Percentiles rank a stretch among this genome's conserved stretches.
Evolutionary conservation across 495 filamentous ascomycete species (phyloP).

Genomic region (Hypoxylon crocopeplum): DNA sequence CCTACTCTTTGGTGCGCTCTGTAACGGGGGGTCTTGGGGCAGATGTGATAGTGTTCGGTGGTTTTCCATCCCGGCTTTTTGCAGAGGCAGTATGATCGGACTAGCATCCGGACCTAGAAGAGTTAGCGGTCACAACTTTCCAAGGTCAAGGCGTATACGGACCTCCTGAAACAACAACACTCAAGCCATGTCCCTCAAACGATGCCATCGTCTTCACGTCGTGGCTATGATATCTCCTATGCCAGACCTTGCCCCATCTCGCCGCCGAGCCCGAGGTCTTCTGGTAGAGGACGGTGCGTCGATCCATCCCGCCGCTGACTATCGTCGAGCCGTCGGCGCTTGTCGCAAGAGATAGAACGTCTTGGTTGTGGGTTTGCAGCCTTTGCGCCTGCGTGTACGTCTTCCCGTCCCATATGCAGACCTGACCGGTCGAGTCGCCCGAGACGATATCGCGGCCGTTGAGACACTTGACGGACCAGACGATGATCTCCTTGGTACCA

Average conservation of each 20-base stretch:
- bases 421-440: constrained; percentile 90
- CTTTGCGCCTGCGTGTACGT: constrained; percentile 86
- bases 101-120: constrained; percentile 79
- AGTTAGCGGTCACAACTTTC: constrained; percentile 42
- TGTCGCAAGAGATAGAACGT: constrained; percentile 82
- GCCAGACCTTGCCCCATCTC: constrained; percentile 84
- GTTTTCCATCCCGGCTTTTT: constrained; percentile 79
- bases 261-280: constrained; percentile 62
- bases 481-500: constrained; percentile 82
- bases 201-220: constrained; percentile 96
- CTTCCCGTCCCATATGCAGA: constrained; percentile 92
- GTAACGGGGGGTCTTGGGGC: constrained; percentile 75
- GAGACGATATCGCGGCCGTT: constrained; percentile 89
- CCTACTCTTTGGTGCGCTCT: constrained; percentile 72
- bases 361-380: constrained; percentile 84
- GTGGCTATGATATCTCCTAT: constrained; percentile 83
- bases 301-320: constrained; percentile 91
- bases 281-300: constrained; percentile 81
- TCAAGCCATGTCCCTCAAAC: constrained; percentile 83
- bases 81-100: constrained; percentile 80
- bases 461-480: constrained; percentile 91
- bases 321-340: constrained; percentile 82
- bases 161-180: constrained; percentile 92
- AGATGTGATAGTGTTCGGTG: constrained; percentile 79
- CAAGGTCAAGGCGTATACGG: constrained; percentile 38